A percentile compares a stretch with the other conserved stretches of the same genome.
phyloP scores from a whole-genome alignment of 208 protist genomes.

The Trypanosoma theileri region DNA sequence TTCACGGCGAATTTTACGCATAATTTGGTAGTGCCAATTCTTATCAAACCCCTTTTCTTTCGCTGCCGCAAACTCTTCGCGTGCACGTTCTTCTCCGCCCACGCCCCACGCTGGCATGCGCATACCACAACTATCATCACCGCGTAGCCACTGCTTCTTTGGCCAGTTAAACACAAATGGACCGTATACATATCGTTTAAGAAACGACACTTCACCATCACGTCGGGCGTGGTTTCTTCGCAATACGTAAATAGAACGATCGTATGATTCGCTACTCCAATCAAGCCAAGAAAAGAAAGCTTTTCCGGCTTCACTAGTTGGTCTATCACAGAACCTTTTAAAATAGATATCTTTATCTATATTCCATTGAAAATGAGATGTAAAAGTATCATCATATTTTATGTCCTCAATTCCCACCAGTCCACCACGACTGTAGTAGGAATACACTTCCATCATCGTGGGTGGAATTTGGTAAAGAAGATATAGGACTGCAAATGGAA shows the following conservation, averaged over 20 bases:
- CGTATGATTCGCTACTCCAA: constrained; percentile 86
- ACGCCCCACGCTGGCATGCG: constrained; percentile 80
- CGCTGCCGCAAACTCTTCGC: constrained; percentile 72
- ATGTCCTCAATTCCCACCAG: constrained; percentile 81
- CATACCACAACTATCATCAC: constrained; percentile 76
- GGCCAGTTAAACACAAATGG: constrained; percentile 91
- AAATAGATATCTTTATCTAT: constrained; percentile 79
- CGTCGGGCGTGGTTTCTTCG: constrained; percentile 73
- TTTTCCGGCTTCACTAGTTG: constrained; percentile 79
- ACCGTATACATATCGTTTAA: constrained; percentile 84
- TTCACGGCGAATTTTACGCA: constrained; percentile 86
- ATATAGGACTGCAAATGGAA: constrained; percentile 87
- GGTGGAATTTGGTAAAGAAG: constrained; percentile 85
- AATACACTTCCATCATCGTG: constrained; percentile 91
- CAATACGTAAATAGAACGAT: constrained; percentile 79
- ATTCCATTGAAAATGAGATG: constrained; percentile 57
- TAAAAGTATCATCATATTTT: constrained; percentile 86
- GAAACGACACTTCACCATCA: constrained; percentile 65
- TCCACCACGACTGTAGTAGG: constrained; percentile 88
- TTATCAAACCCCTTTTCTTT: constrained; percentile 85
- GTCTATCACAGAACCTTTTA: constrained; percentile 87
- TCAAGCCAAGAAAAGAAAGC: constrained; percentile 89
- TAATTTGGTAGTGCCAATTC: constrained; percentile 91
- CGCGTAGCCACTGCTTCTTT: constrained; percentile 87
- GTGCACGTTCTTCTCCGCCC: constrained; percentile 75